Evolutionary conservation across 2,329 filamentous ascomycete species (phyloP).

Genomic region (Graphilbum sp.): DNA sequence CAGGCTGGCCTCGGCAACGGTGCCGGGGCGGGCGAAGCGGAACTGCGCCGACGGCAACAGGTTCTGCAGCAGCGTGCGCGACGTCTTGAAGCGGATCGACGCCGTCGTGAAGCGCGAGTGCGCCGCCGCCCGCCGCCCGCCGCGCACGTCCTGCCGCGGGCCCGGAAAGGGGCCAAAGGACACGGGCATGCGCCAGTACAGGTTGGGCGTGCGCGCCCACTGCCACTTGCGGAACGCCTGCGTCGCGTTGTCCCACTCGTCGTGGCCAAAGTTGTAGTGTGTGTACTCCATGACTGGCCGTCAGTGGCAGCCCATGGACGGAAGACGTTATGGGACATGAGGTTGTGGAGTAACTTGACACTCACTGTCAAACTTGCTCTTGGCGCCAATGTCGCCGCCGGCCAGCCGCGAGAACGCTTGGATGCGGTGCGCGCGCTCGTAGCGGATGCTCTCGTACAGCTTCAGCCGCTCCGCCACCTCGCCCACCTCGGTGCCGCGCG

Average conservation of each 20-base stretch:
- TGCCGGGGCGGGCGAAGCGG: conserved; percentile 24
- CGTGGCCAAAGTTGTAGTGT: conserved; percentile 38
- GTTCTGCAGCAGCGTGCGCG: conserved; percentile 29
- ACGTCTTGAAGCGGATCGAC: conserved; percentile 32
- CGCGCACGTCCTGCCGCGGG: conserved; percentile 21
- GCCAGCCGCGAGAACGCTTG: conserved; percentile 27
- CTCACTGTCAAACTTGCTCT: conserved; percentile 24
- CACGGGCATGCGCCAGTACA: conserved; percentile 27
- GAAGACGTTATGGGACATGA: not conserved
- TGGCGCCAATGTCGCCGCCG: conserved; percentile 28
- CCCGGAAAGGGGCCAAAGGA: conserved; percentile 30
- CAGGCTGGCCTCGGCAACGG: conserved; percentile 26
- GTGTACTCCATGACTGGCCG: conserved; percentile 22
- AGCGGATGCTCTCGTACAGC: conserved; percentile 41
- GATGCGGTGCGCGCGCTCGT: conserved; percentile 24
- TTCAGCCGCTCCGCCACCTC: conserved; percentile 38
- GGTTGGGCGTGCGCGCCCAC: conserved; percentile 19
- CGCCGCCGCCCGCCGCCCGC: conserved; percentile 15
- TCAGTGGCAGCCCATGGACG: not conserved
- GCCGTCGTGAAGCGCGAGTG: conserved; percentile 22
- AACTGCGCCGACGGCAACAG: conserved; percentile 26
- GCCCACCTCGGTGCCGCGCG: conserved; percentile 20
- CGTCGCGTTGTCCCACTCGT: conserved; percentile 38
- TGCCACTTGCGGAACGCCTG: conserved; percentile 33
- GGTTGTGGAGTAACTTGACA: conserved; percentile 4